A percentile compares a stretch with the other conserved stretches of the same genome.
phyloP scores from a whole-genome alignment of 2,329 filamentous ascomycete genomes.

The Capronia americana region DNA sequence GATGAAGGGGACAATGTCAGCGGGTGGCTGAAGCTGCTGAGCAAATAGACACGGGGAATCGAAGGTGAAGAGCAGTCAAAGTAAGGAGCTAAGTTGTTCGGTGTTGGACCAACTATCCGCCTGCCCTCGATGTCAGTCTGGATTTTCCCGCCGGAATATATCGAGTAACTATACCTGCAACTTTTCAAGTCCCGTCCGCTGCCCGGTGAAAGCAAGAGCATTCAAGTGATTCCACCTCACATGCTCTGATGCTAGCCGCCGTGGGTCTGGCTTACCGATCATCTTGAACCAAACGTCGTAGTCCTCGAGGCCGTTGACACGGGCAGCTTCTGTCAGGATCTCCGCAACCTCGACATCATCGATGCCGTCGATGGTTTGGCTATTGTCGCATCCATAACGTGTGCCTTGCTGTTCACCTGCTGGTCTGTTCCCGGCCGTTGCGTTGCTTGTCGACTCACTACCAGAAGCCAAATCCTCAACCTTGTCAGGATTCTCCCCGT shows the following conservation, averaged over 20 bases:
- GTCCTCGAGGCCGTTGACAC: conserved; percentile 14
- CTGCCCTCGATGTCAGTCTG: not conserved
- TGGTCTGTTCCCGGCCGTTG: too few species aligned
- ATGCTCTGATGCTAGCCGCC: not conserved
- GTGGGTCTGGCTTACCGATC: conserved; percentile 11
- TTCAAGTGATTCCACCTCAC: not conserved
- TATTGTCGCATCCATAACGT: not conserved
- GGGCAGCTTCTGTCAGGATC: conserved; percentile 7
- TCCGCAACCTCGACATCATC: conserved; percentile 13
- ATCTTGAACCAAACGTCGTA: conserved; percentile 20
- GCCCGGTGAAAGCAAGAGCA: not conserved
- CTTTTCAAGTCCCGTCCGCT: too few species aligned
- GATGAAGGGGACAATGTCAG: not conserved
- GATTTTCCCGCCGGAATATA: not conserved
- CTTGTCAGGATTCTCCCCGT: not conserved
- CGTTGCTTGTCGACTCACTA: not conserved
- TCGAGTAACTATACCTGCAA: not conserved
- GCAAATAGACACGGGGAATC: not conserved
- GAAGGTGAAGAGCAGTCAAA: not conserved
- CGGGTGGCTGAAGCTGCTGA: not conserved
- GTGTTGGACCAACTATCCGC: not conserved
- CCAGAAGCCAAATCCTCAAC: not conserved
- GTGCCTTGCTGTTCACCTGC: not conserved
- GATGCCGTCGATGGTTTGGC: conserved; percentile 7
- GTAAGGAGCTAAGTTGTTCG: not conserved